Conservation (phyloP, 176 grass and related monocot species). For the Zea luxurians region DNA sequence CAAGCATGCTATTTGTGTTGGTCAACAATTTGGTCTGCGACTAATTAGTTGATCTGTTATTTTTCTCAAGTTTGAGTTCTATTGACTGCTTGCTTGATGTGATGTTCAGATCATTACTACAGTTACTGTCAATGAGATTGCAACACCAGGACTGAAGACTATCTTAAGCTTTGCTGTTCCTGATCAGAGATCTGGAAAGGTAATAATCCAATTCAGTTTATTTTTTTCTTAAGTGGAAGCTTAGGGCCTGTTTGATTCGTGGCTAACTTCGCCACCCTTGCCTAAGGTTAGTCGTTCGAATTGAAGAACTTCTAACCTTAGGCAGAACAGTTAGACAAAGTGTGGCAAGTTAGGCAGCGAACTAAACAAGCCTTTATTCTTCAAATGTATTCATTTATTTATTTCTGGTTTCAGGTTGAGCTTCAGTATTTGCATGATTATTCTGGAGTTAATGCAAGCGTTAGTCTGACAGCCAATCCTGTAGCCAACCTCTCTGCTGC, state of each 20-base stretch:
- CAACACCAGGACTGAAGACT: conserved; percentile 72
- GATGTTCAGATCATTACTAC: conserved; percentile 64
- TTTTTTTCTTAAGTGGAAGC: not conserved
- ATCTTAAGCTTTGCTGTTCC: conserved; percentile 90
- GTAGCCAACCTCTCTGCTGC: conserved; percentile 70
- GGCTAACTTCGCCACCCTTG: too few species aligned
- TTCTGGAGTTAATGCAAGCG: conserved; percentile 77
- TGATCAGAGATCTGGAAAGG: conserved; percentile 96
- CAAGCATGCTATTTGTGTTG: not conserved
- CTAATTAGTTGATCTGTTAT: not conserved
- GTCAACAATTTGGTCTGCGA: not conserved
- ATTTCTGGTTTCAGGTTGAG: conserved; percentile 64
- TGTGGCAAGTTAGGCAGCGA: too few species aligned
- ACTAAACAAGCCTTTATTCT: not conserved
- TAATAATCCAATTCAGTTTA: conserved; percentile 18
- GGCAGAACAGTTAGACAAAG: too few species aligned
- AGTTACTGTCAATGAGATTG: conserved; percentile 65
- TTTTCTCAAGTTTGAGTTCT: too few species aligned
- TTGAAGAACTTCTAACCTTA: too few species aligned
- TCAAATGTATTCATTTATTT: conserved; percentile 16
- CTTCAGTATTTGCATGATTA: conserved; percentile 92
- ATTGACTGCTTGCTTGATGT: not conserved
- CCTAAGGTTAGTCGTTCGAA: too few species aligned
- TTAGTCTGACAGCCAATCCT: conserved; percentile 87
- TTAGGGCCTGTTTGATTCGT: too few species aligned